A percentile compares a stretch with the other conserved stretches of the same genome.
Evolutionary conservation across 1,139 yeast genomes (phyloP).

Genomic region (Yamadazyma sp.): DNA sequence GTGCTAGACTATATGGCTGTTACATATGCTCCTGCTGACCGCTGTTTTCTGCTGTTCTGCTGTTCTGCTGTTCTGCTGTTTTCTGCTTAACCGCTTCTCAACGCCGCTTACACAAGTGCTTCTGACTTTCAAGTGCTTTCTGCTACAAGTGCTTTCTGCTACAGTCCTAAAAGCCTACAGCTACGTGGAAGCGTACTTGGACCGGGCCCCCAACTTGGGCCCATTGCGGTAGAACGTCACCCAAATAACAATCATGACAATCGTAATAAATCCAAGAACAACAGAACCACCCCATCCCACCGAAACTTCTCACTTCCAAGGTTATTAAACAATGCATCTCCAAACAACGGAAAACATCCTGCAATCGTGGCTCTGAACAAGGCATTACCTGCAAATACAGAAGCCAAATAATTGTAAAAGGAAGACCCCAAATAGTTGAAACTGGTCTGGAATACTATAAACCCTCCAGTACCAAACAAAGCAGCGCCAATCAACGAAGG

Average conservation of each 20-base stretch:
- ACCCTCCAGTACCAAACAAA: constrained; percentile 28
- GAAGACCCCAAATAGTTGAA: constrained; percentile 62
- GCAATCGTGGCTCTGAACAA: constrained; percentile 29
- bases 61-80: no score
- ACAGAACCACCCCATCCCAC: constrained; percentile 69
- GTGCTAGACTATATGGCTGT: no score
- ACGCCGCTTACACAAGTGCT: no score
- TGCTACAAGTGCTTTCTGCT: no score
- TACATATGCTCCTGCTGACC: no score
- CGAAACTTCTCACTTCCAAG: constrained; percentile 28
- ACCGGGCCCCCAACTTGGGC: constrained; percentile 38
- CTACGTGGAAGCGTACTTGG: constrained; percentile 38
- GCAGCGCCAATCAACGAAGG: constrained; percentile 32
- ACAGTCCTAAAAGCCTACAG: no score
- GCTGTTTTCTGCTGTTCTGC: no score
- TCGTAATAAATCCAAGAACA: constrained; percentile 53
- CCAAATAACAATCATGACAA: constrained; percentile 66
- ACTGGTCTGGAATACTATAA: constrained; percentile 31
- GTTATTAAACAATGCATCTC: constrained; percentile 46
- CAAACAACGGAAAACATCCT: constrained; percentile 35
- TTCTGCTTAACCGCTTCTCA: no score
- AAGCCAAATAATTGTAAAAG: constrained; percentile 41
- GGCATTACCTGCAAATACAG: constrained; percentile 32
- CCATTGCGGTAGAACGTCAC: constrained; percentile 38
- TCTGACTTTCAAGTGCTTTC: no score